Evolutionary conservation across 179 eudicot genomes (phyloP).

Genomic region (Carnegiea gigantea): DNA sequence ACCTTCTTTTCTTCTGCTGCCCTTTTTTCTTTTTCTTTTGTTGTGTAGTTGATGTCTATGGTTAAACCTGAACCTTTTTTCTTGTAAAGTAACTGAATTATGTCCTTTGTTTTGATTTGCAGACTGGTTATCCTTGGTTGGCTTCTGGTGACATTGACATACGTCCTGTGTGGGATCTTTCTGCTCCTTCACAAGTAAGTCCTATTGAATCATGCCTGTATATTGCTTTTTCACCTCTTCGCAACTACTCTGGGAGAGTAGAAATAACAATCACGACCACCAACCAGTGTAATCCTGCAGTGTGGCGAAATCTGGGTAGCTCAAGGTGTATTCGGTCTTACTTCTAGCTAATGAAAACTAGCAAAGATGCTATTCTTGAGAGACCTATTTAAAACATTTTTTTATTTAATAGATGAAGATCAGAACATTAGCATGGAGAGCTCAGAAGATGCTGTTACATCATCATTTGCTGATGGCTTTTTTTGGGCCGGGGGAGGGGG

Average conservation of each 20-base stretch:
- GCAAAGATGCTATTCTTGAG: background rate
- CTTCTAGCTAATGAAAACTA: background rate
- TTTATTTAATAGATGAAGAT: background rate
- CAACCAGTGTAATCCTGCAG: background rate
- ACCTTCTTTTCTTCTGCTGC: background rate
- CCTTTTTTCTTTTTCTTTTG: background rate
- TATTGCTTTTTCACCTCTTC: background rate
- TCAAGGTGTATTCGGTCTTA: background rate
- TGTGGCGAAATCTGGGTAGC: background rate
- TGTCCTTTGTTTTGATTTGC: conserved; percentile 24
- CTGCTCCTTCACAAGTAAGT: conserved; percentile 75
- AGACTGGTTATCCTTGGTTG: conserved; percentile 68
- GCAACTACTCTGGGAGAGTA: background rate
- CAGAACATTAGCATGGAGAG: background rate
- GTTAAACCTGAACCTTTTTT: background rate
- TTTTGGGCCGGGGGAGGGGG: background rate
- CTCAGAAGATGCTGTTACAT: background rate
- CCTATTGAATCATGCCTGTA: background rate
- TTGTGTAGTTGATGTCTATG: background rate
- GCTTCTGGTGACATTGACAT: conserved; percentile 62
- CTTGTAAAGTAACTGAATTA: background rate
- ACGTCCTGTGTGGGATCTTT: conserved; percentile 57
- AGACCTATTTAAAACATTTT: background rate
- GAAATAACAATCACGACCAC: background rate
- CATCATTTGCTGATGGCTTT: background rate